A percentile compares a stretch with the other conserved stretches of the same genome.
phyloP scores from a whole-genome alignment of 2,329 filamentous ascomycete species.

The Cladosporium colombiae region DNA sequence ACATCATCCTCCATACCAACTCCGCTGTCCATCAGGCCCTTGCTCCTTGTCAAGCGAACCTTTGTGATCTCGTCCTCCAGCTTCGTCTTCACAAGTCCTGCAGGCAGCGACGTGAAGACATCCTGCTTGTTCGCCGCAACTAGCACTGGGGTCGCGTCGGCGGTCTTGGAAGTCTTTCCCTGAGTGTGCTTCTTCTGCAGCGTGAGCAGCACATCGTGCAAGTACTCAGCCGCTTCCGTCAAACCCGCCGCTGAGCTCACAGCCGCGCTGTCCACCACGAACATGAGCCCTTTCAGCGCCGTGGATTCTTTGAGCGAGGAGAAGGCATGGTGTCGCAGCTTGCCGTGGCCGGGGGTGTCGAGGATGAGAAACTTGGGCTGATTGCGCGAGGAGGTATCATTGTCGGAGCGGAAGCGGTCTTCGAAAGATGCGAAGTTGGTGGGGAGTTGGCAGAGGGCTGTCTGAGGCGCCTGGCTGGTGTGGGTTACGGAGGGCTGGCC shows the following conservation, averaged over 20 bases:
- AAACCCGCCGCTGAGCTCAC: slow-evolving; percentile 51
- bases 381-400: slow-evolving; percentile 59
- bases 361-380: slow-evolving; percentile 73
- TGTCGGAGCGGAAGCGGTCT: slow-evolving; percentile 64
- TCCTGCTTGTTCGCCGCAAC: slow-evolving; percentile 95
- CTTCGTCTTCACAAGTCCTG: slow-evolving; percentile 69
- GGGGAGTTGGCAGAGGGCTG: slow-evolving; percentile 59
- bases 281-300: slow-evolving; percentile 73
- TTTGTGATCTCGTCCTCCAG: slow-evolving; percentile 80
- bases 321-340: slow-evolving; percentile 74
- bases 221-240: slow-evolving; percentile 74
- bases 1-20: slow-evolving; percentile 63
- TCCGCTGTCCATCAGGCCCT: slow-evolving; percentile 79
- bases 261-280: slow-evolving; percentile 74
- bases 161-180: slow-evolving; percentile 58
- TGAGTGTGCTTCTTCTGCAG: slow-evolving; percentile 72
- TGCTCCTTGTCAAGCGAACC: slow-evolving; percentile 74
- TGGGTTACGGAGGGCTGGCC: slow-evolving; percentile 58
- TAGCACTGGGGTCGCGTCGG: slow-evolving; percentile 68
- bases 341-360: slow-evolving; percentile 94
- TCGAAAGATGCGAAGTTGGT: slow-evolving; percentile 54
- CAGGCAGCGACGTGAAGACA: slow-evolving; percentile 87
- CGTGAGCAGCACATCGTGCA: slow-evolving; percentile 83
- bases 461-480: slow-evolving; percentile 62
- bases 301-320: slow-evolving; percentile 48